phyloP scores from a whole-genome alignment of 2,329 filamentous ascomycete genomes.

The Alternaria sp. region DNA sequence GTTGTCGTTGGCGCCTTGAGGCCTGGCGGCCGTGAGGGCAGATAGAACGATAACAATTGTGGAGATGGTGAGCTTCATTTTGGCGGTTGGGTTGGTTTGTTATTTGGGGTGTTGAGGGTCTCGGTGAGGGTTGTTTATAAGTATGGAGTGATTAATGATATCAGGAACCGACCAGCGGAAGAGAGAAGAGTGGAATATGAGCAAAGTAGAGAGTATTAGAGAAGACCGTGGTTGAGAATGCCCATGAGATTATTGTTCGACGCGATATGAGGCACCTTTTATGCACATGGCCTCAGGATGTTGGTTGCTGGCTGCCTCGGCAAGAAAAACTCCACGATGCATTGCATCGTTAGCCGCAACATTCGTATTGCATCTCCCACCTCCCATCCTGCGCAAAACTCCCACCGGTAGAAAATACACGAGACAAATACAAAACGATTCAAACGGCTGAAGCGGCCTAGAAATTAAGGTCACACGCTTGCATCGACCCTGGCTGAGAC shows the following conservation, averaged over 20 bases:
- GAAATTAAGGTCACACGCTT: slow-evolving; percentile 1
- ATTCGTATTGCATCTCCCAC: slow-evolving; percentile 8
- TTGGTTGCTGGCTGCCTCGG: slow-evolving; percentile 5
- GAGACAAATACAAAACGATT: slow-evolving; percentile 19
- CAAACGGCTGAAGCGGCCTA: slow-evolving; percentile 9
- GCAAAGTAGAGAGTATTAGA: slow-evolving; percentile 1
- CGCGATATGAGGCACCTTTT: slow-evolving; percentile 14
- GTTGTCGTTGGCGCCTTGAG: slow-evolving; percentile 29
- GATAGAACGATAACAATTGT: slow-evolving; percentile 30
- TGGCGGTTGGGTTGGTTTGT: slow-evolving; percentile 6
- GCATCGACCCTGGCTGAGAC: slow-evolving; percentile 7
- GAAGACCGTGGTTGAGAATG: slow-evolving; percentile 16
- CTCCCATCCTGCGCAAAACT: background rate
- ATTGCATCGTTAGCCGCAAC: slow-evolving; percentile 5
- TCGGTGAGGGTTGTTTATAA: slow-evolving; percentile 10
- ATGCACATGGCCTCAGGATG: slow-evolving; percentile 7
- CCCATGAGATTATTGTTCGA: slow-evolving; percentile 11
- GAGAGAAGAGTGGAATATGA: slow-evolving; percentile 8
- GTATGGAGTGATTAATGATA: slow-evolving; percentile 6
- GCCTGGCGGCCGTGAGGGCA: slow-evolving; percentile 31
- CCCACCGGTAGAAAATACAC: slow-evolving; percentile 12
- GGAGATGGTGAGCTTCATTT: slow-evolving; percentile 39
- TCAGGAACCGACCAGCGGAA: slow-evolving; percentile 24
- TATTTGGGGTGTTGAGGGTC: background rate
- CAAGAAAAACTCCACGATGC: slow-evolving; percentile 10